These are phyloP conservation scores for Crithidia sp. DNA, from an alignment of 208 protist species.

Conservation along the genomic window DNA sequence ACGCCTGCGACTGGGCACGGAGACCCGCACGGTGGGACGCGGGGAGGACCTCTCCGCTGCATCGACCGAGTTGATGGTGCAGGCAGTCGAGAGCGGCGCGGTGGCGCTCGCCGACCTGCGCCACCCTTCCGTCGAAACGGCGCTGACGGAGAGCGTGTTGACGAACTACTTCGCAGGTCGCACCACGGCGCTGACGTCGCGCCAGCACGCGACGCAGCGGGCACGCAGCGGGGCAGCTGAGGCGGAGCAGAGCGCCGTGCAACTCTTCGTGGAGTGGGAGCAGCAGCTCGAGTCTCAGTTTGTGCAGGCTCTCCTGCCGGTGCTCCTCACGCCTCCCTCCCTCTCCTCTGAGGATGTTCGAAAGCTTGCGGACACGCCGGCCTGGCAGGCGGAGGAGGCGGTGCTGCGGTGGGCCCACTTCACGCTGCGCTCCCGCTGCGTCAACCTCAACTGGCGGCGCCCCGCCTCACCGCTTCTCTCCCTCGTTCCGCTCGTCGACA, in stretches of 20 bases:
- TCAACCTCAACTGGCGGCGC: slow-evolving; percentile 54
- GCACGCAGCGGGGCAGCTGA: slow-evolving; percentile 23
- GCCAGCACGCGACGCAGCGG: slow-evolving; percentile 57
- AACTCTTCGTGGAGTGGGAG: slow-evolving; percentile 40
- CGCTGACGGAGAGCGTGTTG: slow-evolving; percentile 49
- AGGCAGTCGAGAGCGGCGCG: slow-evolving; percentile 46
- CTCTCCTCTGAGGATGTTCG: neutral
- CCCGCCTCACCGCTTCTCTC: slow-evolving; percentile 34
- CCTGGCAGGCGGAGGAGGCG: slow-evolving; percentile 35
- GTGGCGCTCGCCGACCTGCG: slow-evolving; percentile 46
- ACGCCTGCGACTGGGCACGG: slow-evolving; percentile 44
- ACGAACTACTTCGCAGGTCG: slow-evolving; percentile 57
- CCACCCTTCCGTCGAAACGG: slow-evolving; percentile 54
- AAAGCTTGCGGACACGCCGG: slow-evolving; percentile 6
- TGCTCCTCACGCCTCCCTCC: slow-evolving; percentile 13
- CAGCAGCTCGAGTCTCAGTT: slow-evolving; percentile 40
- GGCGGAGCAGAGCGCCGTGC: slow-evolving; percentile 35
- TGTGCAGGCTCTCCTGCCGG: slow-evolving; percentile 41
- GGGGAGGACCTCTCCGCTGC: slow-evolving; percentile 25
- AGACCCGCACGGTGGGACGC: slow-evolving; percentile 29
- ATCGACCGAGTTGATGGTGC: slow-evolving; percentile 58
- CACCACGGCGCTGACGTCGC: slow-evolving; percentile 50
- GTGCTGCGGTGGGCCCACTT: slow-evolving; percentile 82
- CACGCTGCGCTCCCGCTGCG: slow-evolving; percentile 79
- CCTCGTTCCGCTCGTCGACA: slow-evolving; percentile 82